Evolutionary conservation across 2,329 filamentous ascomycete species (phyloP).

Genomic region (Biscogniauxia sp.): DNA sequence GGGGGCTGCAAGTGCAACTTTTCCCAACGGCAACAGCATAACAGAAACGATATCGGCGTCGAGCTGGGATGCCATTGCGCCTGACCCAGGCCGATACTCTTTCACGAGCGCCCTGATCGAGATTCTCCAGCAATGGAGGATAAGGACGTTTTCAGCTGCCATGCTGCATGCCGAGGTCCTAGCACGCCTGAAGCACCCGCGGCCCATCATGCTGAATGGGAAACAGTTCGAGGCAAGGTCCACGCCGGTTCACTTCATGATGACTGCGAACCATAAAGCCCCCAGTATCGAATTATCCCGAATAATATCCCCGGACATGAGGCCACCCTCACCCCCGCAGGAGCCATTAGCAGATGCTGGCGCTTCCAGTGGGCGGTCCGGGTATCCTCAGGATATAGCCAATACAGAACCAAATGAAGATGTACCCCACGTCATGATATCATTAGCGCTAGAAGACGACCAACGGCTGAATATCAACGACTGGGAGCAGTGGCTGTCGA

Average conservation of each 20-base stretch:
- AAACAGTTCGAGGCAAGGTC: slow-evolving; percentile 57
- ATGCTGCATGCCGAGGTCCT: slow-evolving; percentile 61
- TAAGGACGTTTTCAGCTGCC: slow-evolving; percentile 54
- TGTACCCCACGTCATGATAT: slow-evolving; percentile 60
- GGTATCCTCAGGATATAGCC: slow-evolving; percentile 27
- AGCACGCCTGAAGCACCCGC: slow-evolving; percentile 58
- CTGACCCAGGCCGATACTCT: slow-evolving; percentile 57
- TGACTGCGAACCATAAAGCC: slow-evolving; percentile 58
- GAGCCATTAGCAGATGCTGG: slow-evolving; percentile 24
- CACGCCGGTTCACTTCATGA: slow-evolving; percentile 62
- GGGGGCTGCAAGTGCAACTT: slow-evolving; percentile 58
- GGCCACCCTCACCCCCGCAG: slow-evolving; percentile 38
- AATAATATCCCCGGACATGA: slow-evolving; percentile 32
- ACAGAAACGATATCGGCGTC: slow-evolving; percentile 62
- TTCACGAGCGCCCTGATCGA: slow-evolving; percentile 60
- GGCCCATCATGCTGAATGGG: slow-evolving; percentile 56
- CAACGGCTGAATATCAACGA: slow-evolving; percentile 56
- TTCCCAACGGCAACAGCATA: slow-evolving; percentile 56
- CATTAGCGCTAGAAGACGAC: slow-evolving; percentile 56
- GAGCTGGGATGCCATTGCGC: slow-evolving; percentile 60
- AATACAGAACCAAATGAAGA: slow-evolving; percentile 50
- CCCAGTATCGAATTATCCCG: slow-evolving; percentile 56
- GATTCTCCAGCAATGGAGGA: slow-evolving; percentile 56
- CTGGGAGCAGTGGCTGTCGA: slow-evolving; percentile 57
- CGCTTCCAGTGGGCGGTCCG: slow-evolving; percentile 28